Evolutionary conservation across 2,329 filamentous ascomycete species (phyloP).

Genomic region (Botrytis squamosa): DNA sequence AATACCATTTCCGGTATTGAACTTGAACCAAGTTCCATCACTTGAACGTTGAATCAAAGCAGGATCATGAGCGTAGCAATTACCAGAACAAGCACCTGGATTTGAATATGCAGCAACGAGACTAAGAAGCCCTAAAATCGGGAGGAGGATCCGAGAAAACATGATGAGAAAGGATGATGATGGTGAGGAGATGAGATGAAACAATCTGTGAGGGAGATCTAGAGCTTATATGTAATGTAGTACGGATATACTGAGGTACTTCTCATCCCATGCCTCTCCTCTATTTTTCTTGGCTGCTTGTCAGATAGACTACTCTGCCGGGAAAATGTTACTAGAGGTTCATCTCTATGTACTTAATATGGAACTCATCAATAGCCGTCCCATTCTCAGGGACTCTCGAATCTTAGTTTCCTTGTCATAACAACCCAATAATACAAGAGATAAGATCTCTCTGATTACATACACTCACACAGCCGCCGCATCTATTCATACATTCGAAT

Average conservation of each 20-base stretch:
- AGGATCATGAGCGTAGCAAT: slow-evolving; percentile 45
- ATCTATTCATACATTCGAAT: neutral
- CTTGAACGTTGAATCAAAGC: slow-evolving; percentile 43
- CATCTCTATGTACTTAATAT: neutral
- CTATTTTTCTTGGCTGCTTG: neutral
- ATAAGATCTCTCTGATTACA: neutral
- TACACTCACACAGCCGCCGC: neutral
- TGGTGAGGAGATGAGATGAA: neutral
- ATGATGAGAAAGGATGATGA: neutral
- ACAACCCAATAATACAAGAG: neutral
- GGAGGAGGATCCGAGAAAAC: slow-evolving; percentile 4
- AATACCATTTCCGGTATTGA: slow-evolving; percentile 44
- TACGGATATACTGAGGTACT: neutral
- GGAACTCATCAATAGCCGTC: neutral
- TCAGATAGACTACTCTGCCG: neutral
- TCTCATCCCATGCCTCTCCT: neutral
- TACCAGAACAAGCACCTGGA: slow-evolving; percentile 43
- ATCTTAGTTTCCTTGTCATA: neutral
- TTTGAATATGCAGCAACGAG: slow-evolving; percentile 36
- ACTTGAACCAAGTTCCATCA: slow-evolving; percentile 46
- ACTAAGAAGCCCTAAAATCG: slow-evolving; percentile 14
- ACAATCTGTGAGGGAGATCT: neutral
- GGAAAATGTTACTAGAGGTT: neutral
- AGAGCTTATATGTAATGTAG: neutral
- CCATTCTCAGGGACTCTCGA: too few relatives aligned